Conservation (phyloP, 768 basidiomycete species). For the Mrakia gelida region DNA sequence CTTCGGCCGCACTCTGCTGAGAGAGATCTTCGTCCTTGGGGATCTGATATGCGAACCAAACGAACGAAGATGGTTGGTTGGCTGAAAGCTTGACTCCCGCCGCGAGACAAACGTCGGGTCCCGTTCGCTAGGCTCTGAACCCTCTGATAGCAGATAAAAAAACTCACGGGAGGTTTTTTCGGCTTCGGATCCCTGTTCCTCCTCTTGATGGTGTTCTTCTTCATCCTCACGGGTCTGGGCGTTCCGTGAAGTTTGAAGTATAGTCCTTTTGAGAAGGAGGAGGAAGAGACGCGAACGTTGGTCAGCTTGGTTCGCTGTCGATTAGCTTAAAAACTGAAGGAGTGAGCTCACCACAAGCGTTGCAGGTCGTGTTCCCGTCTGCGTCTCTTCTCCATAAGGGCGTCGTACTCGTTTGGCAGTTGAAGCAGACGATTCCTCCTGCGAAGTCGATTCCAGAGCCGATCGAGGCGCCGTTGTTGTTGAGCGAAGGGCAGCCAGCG, state of each 20-base stretch:
- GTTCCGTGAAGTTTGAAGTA: conserved; percentile 98
- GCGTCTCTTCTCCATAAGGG: conserved; percentile 51
- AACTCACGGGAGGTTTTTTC: background rate
- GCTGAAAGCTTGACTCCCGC: too few species aligned
- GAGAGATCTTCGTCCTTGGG: conserved; percentile 37
- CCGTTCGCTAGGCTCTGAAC: background rate
- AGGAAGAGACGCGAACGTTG: background rate
- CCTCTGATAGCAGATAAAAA: background rate
- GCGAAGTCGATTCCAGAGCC: conserved; percentile 29
- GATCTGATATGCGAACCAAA: background rate
- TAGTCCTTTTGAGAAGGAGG: conserved; percentile 53
- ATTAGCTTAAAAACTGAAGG: conserved; percentile 12
- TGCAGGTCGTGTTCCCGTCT: conserved; percentile 50
- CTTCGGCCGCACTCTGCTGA: conserved; percentile 84
- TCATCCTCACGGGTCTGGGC: conserved; percentile 96
- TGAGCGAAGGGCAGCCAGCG: conserved; percentile 92
- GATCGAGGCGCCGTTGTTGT: conserved; percentile 57
- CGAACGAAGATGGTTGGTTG: background rate
- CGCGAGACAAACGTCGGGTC: background rate
- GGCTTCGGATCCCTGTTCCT: conserved; percentile 78
- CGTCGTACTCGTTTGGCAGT: conserved; percentile 47
- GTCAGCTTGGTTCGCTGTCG: too few species aligned
- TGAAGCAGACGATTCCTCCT: conserved; percentile 44
- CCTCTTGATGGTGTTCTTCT: conserved; percentile 97
- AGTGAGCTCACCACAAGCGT: conserved; percentile 49